A percentile compares a stretch with the other conserved stretches of the same genome.
Evolutionary conservation across 768 basidiomycete genomes (phyloP).

Genomic region (Kwoniella sp.): DNA sequence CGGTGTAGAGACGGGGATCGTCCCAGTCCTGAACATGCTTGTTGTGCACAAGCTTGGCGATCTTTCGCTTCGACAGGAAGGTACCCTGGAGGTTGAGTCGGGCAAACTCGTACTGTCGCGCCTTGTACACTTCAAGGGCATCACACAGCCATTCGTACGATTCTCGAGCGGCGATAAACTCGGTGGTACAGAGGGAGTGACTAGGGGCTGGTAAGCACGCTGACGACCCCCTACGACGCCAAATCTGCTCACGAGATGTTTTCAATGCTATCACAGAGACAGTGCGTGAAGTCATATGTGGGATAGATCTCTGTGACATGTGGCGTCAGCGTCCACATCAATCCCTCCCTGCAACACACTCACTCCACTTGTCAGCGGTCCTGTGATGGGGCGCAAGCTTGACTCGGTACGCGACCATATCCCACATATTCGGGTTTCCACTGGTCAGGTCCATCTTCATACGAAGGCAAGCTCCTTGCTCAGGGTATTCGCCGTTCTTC

Average conservation of each 20-base stretch:
- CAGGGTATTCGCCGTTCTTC: slow-evolving; percentile 82
- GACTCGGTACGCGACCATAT: slow-evolving; percentile 92
- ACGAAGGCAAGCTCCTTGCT: slow-evolving; percentile 85
- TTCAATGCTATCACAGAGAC: slow-evolving; percentile 95
- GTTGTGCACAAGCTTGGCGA: slow-evolving; percentile 78
- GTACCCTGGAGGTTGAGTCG: slow-evolving; percentile 88
- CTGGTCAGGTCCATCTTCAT: slow-evolving; percentile 96
- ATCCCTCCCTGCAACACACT: slow-evolving; percentile 21
- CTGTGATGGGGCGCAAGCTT: slow-evolving; percentile 86
- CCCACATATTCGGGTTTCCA: slow-evolving; percentile 99
- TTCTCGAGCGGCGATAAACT: slow-evolving; percentile 91
- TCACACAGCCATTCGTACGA: slow-evolving; percentile 99
- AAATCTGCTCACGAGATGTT: slow-evolving; percentile 81
- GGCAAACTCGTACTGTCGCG: slow-evolving; percentile 93
- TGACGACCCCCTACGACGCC: background rate
- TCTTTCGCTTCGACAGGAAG: slow-evolving; percentile 94
- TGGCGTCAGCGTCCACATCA: background rate
- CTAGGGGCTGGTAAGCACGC: slow-evolving; percentile 52
- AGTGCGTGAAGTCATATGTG: slow-evolving; percentile 98
- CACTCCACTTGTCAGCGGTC: slow-evolving; percentile 83
- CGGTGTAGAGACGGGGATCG: slow-evolving; percentile 92
- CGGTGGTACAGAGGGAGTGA: slow-evolving; percentile 92
- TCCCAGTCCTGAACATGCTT: slow-evolving; percentile 89
- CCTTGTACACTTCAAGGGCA: slow-evolving; percentile 93
- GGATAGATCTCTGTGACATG: slow-evolving; percentile 70